Evolutionary conservation across 2,329 filamentous ascomycete species (phyloP), one percentile per base, ranked within the genome.

Genomic region (Diaporthe ampelina): DNA sequence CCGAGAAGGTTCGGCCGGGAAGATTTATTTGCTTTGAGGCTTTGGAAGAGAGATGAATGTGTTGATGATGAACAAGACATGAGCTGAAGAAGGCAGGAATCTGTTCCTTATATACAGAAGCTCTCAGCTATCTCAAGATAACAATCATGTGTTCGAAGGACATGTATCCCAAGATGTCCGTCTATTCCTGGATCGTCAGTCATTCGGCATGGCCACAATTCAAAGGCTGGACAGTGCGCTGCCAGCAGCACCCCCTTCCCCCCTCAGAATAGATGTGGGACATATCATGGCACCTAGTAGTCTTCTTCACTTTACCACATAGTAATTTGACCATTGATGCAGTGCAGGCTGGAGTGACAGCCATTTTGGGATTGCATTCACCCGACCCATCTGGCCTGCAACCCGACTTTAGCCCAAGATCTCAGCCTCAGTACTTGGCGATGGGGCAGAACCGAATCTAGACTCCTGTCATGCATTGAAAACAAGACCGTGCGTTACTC

Each of bases 311-410:
- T 50, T 35, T 65, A 26, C n/a, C 35, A 37, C 35, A 37, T 37
- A 37, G 35, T 19, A 65, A 29, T 48, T 32, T 50, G 43, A 13
- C 26, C 1, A 43, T 65, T 65, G 59, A 65, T 67, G 61, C 43
- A 67, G 40, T 17, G 24, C 17, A n/a, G 24, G 15, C 58, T 63
- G 4, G 24, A 15, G 17, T 13, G 11, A 45, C 9, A 21, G 15
- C 17, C 15, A 9, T 19, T 17, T 7, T 29, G 4, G 37, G 29
- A 15, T 11, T 9, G 19, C 8, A 63, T 6, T 17, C 11, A 17
- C 26, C 35, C 13, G 3, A 61, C 58, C 13, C 9, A 43, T 21
- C 37, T 26, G 13, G 35, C 17, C 59, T 26, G 4, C 26, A 21
- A 48, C 29, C 40, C 10, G 26, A 24, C 37, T 45, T 21, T n/a